phyloP scores from a whole-genome alignment of 345 rosid species.

The Hibiscus mutabilis region DNA sequence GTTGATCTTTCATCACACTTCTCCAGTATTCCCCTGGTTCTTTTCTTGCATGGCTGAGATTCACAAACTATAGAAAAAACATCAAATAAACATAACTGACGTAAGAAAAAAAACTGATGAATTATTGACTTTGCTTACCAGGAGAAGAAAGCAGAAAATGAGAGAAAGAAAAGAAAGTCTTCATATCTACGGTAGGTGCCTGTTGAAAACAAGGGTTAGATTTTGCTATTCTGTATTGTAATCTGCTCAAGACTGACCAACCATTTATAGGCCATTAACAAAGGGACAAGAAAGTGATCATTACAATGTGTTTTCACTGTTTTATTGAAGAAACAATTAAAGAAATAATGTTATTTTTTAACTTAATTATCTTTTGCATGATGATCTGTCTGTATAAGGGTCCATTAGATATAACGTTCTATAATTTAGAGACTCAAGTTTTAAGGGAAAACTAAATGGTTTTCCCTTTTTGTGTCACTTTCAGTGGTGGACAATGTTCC shows the following conservation, averaged over 20 bases:
- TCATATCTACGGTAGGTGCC: neutral
- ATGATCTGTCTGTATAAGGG: neutral
- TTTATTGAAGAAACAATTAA: neutral
- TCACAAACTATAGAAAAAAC: neutral
- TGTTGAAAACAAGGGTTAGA: neutral
- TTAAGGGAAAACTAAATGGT: too few species aligned
- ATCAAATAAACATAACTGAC: neutral
- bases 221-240: neutral
- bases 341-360: too few species aligned
- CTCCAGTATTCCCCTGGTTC: slow-evolving; percentile 12
- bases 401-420: neutral
- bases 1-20: slow-evolving; percentile 3
- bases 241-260: neutral
- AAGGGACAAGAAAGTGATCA: slow-evolving; percentile 4
- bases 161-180: neutral
- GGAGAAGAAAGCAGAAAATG: slow-evolving; percentile 5
- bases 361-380: too few species aligned
- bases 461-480: neutral
- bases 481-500: neutral
- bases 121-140: slow-evolving; percentile 5
- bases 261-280: neutral
- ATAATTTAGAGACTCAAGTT: neutral
- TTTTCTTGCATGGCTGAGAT: slow-evolving; percentile 2
- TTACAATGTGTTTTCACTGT: neutral
- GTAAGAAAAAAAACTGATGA: neutral